These are phyloP conservation scores for Penicillium coffeae DNA, from an alignment of 495 filamentous ascomycete genomes.

Conservation along the genomic window DNA sequence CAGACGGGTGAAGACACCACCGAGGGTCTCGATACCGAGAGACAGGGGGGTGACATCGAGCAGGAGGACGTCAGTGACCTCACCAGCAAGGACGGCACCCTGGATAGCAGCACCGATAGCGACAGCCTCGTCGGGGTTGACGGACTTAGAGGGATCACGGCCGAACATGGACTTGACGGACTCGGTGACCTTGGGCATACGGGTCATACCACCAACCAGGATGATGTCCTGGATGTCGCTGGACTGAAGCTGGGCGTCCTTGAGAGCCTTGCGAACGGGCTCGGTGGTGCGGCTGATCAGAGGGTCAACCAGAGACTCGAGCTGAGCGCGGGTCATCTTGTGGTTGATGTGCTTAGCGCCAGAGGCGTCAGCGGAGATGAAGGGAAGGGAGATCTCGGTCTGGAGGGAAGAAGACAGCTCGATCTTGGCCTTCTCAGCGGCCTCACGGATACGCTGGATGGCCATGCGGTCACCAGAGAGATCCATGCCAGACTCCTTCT, in stretches of 20 bases:
- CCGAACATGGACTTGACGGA: slow-evolving; percentile 97
- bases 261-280: slow-evolving; percentile 94
- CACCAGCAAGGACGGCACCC: slow-evolving; percentile 93
- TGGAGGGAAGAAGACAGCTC: slow-evolving; percentile 94
- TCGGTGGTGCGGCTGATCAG: slow-evolving; percentile 83
- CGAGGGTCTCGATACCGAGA: slow-evolving; percentile 98
- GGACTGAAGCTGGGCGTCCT: slow-evolving; percentile 90
- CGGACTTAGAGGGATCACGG: slow-evolving; percentile 95
- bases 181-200: slow-evolving; percentile 99
- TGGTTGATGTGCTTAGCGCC: slow-evolving; percentile 97
- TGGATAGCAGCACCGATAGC: slow-evolving; percentile 98
- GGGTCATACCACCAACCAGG: slow-evolving; percentile 98
- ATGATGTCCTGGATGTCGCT: slow-evolving; percentile 99
- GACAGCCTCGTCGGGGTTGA: slow-evolving; percentile 99
- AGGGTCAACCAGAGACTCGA: slow-evolving; percentile 90
- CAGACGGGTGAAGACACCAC: slow-evolving; percentile 97
- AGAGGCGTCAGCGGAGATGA: slow-evolving; percentile 93
- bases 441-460: slow-evolving; percentile 98
- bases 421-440: slow-evolving; percentile 99
- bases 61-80: slow-evolving; percentile 93
- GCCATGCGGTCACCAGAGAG: slow-evolving; percentile 94
- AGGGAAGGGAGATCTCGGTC: slow-evolving; percentile 92
- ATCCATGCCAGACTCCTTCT: slow-evolving; percentile 91
- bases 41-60: slow-evolving; percentile 97
- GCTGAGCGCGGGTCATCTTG: slow-evolving; percentile 89